phyloP scores from a whole-genome alignment of 1,139 yeast species.

The Pneumocystis wakefieldiae region DNA sequence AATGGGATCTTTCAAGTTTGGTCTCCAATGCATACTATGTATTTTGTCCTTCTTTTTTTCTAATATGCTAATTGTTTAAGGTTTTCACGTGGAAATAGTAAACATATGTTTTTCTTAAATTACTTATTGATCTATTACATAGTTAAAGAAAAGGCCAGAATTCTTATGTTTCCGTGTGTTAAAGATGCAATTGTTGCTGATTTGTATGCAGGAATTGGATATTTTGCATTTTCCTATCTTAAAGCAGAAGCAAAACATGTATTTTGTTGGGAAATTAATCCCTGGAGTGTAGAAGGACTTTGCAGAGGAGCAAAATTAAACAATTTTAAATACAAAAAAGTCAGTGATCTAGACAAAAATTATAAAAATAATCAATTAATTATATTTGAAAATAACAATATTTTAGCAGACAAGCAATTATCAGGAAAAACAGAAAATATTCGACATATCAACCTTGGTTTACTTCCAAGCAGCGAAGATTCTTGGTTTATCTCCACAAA shows the following conservation, averaged over 20 bases:
- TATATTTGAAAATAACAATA: conserved; percentile 52
- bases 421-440: conserved; percentile 16
- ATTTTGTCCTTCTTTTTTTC: conserved; percentile 42
- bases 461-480: conserved; percentile 52
- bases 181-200: conserved; percentile 40
- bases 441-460: conserved; percentile 60
- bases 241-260: conserved; percentile 37
- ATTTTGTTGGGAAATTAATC: conserved; percentile 73
- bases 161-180: conserved; percentile 33
- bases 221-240: conserved; percentile 60
- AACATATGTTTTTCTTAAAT: not conserved
- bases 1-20: conserved; percentile 66
- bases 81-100: not conserved
- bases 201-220: conserved; percentile 75
- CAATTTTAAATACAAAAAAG: conserved; percentile 29
- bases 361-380: conserved; percentile 21
- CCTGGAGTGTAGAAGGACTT: conserved; percentile 70
- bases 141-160: conserved; percentile 61
- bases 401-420: conserved; percentile 22
- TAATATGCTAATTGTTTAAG: not conserved
- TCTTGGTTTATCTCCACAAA: conserved; percentile 41
- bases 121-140: not conserved
- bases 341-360: conserved; percentile 21
- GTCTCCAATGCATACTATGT: conserved; percentile 82
- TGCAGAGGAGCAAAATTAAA: conserved; percentile 38